Conservation (phyloP, 129 eudicot genomes). For the Lonicera japonica region DNA sequence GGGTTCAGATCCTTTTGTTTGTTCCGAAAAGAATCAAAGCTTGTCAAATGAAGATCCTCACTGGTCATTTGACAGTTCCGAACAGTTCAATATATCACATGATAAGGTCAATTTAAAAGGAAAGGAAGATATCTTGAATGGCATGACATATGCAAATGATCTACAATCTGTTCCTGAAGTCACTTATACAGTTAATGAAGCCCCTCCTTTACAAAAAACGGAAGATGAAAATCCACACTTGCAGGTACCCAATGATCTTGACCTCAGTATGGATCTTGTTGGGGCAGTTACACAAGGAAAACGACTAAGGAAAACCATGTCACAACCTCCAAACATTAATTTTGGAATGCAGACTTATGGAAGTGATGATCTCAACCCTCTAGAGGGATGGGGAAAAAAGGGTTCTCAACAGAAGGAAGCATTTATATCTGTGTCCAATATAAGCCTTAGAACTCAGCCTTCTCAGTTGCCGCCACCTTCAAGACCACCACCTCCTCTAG, state of each 20-base stretch:
- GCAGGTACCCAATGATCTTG: slow-evolving; percentile 24
- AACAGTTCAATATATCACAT: slow-evolving; percentile 33
- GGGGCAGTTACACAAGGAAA: slow-evolving; percentile 30
- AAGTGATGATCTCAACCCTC: slow-evolving; percentile 15
- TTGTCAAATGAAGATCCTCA: slow-evolving; percentile 38
- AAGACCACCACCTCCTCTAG: slow-evolving; percentile 73
- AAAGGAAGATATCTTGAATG: slow-evolving; percentile 27
- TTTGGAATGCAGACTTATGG: slow-evolving; percentile 21
- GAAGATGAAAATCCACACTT: slow-evolving; percentile 25
- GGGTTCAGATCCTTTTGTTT: slow-evolving; percentile 69
- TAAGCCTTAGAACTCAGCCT: slow-evolving; percentile 76
- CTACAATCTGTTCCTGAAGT: slow-evolving; percentile 43
- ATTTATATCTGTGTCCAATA: slow-evolving; percentile 47
- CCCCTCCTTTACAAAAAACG: slow-evolving; percentile 15
- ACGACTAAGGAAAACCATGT: slow-evolving; percentile 32
- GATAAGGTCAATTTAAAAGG: slow-evolving; percentile 37
- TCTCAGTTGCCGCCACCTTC: slow-evolving; percentile 78
- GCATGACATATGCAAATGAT: slow-evolving; percentile 27
- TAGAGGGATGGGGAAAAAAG: slow-evolving; percentile 25
- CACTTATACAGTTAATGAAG: slow-evolving; percentile 26
- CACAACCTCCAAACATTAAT: slow-evolving; percentile 32
- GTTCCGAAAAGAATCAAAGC: slow-evolving; percentile 47
- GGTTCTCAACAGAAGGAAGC: slow-evolving; percentile 27
- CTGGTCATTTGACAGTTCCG: slow-evolving; percentile 24
- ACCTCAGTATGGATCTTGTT: slow-evolving; percentile 21